A percentile compares a stretch with the other conserved stretches of the same genome.
These are phyloP conservation scores for Neodidymelliopsis sp. DNA, from an alignment of 2,329 filamentous ascomycete species.

Conservation along the genomic window DNA sequence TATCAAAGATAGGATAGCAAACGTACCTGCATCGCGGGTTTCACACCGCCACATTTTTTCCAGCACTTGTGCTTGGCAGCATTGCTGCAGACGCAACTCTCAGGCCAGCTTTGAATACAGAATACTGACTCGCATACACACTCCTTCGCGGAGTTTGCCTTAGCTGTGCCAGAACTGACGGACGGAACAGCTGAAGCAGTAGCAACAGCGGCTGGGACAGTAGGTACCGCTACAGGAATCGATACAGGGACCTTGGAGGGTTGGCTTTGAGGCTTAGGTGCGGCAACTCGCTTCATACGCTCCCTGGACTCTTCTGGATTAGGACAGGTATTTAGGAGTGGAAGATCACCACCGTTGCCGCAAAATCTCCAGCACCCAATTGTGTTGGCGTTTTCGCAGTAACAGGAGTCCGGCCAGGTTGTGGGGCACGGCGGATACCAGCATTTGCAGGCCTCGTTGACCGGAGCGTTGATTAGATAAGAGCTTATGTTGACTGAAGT, in stretches of 20 bases:
- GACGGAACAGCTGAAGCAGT: neutral
- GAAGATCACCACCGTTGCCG: conserved; percentile 33
- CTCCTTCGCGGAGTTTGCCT: too few relatives aligned
- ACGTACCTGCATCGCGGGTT: conserved; percentile 19
- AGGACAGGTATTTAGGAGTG: conserved; percentile 24
- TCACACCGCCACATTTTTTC: conserved; percentile 36
- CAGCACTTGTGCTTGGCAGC: conserved; percentile 27
- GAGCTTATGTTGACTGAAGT: neutral
- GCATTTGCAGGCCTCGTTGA: conserved; percentile 24
- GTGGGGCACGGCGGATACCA: conserved; percentile 27
- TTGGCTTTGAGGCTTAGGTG: conserved; percentile 1
- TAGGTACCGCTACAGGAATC: neutral
- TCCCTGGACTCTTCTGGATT: too few relatives aligned
- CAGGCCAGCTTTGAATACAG: conserved; percentile 35
- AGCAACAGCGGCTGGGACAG: neutral
- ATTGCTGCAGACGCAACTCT: conserved; percentile 43
- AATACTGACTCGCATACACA: conserved; percentile 33
- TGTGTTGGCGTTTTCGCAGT: conserved; percentile 36
- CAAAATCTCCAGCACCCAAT: conserved; percentile 38
- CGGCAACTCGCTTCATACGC: conserved; percentile 8
- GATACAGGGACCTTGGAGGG: neutral
- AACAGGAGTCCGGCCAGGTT: conserved; percentile 38
- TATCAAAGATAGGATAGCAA: too few relatives aligned
- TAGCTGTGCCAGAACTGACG: too few relatives aligned
- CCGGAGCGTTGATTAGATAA: conserved; percentile 8